Evolutionary conservation across 331 rosid genomes (phyloP), one percentile per base, ranked within the genome.

Genomic region (Malus hybrid): DNA sequence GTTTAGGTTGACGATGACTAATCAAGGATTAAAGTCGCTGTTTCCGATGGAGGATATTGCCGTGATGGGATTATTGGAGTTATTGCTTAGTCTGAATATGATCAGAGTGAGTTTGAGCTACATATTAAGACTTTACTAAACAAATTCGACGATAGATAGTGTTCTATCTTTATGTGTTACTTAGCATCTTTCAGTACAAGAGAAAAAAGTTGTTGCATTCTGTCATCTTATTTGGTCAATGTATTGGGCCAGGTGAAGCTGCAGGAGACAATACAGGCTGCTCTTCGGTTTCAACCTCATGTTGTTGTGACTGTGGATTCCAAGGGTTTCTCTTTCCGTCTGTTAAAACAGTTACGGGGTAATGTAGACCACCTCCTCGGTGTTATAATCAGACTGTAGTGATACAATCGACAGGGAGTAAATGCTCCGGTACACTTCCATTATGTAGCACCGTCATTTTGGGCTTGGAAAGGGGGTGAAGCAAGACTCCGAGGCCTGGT

Each of bases 381-480:
- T 69, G 74, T 65, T 62, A 28, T 67, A 75, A 61, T 78, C 69
- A 60, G 75, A 59, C 60, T 76, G 77, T 74, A 76, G 24, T 24
- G 87, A 83, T 82, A 82, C 78, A 73, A 68, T 67, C 75, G 36
- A 64, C 78, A 61, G 52, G 86, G 80, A 31, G 42, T 78, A 79
- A 81, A 85, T 79, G 52, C 48, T 50, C 97, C 90, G 19, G 83
- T 70, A 32, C 98, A 87, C 78, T 87, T 94, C 73, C 98, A 94
- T 83, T 91, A 88, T 70, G 93, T 94, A 46, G 96, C 98, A 48
- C 97, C 97, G 3, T 91, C 97, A 9, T 94, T 91, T 34, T 94
- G 98, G 98, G 98, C 98, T 34, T 94, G 97, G 97, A 94, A 88
- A 86, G 95, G 98, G 63, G 98, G 98, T 39, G 97, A 94, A 90